Base-by-base conservation (phyloP, 805 yeast genomes). In the Phaffomyces antillensis region DNA sequence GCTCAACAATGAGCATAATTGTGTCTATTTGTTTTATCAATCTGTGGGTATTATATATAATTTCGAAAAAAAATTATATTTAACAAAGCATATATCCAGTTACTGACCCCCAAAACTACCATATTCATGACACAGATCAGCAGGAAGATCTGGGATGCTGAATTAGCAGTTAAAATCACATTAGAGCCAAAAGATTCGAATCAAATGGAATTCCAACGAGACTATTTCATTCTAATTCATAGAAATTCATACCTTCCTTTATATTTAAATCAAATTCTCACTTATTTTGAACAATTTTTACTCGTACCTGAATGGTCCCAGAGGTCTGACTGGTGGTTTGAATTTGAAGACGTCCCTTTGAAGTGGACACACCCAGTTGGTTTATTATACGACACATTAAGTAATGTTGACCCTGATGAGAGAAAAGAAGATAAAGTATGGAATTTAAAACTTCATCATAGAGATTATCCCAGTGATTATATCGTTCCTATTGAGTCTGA, bases 361-460 rank as follows among this genome's bases (percentile, higher is more conserved):
- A 71, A 74, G 41, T 88, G 96, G 62, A 78, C 84, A 51, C 67
- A 77, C 49, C 96, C 96, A 0, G 61, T 81, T 2, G 96, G 96
- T 0, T 63, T 83, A 5, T 60, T 81, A 2, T 79, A 72, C 55
- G 95, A 87, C 53, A 63, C 69, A 9, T 56, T 75, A 45, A 63
- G 67, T n/a, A 66, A 68, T 2, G 59, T 70, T 20, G 65, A 65
- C 37, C 71, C 71, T 5, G 45, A 45, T 35, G 49, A 43, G 41
- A 47, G 52, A 40, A 37, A 18, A 2, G 49, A 50, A 9, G 49
- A 52, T 31, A 7, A 56, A 32, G 63, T 69, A 3, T 84, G 88
- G 83, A 65, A 62, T 8, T 46, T 83, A 26, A 57, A 54, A 1
- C 51, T 82, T 16, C 71, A 64, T 38, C 58, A 65, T 40, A 67